Percentiles rank a stretch among this genome's conserved stretches.
Evolutionary conservation across 768 basidiomycete species (phyloP).

Genomic region (Naganishia kalamii): DNA sequence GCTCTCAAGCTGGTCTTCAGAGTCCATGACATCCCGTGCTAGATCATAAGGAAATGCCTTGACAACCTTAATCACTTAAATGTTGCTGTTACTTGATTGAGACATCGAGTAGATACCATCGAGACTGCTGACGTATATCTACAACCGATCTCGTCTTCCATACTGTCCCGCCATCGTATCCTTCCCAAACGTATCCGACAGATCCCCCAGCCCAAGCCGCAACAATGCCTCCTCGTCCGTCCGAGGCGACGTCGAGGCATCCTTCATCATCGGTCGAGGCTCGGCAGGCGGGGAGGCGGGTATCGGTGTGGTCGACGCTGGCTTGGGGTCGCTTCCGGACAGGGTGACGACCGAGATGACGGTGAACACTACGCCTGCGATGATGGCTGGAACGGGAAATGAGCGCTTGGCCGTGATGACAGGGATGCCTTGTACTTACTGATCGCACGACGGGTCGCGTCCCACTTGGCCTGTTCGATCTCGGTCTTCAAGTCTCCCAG

Average conservation of each 20-base stretch:
- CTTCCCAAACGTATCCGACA: neutral
- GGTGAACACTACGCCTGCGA: conserved; percentile 32
- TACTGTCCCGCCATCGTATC: conserved; percentile 8
- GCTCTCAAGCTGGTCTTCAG: too few species aligned
- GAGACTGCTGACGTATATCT: neutral
- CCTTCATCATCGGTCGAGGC: neutral
- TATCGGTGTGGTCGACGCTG: neutral
- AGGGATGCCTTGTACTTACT: conserved; percentile 26
- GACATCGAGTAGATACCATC: too few species aligned
- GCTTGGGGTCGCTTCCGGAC: conserved; percentile 14
- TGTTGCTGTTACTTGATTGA: too few species aligned
- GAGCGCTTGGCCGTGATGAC: conserved; percentile 12
- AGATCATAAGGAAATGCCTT: too few species aligned
- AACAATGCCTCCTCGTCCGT: conserved; percentile 19
- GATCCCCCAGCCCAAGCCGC: conserved; percentile 11
- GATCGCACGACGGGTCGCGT: conserved; percentile 46
- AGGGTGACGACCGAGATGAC: conserved; percentile 27
- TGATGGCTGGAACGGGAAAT: conserved; percentile 14
- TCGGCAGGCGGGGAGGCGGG: neutral
- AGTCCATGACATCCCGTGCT: too few species aligned
- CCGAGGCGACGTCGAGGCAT: conserved; percentile 1
- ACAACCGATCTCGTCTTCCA: conserved; percentile 2
- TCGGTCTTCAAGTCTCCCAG: conserved; percentile 49
- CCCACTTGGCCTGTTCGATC: conserved; percentile 50
- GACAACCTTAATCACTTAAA: too few species aligned